Conservation (phyloP, 371 early-diverging fungal genomes). For the Mortierella sp. region DNA sequence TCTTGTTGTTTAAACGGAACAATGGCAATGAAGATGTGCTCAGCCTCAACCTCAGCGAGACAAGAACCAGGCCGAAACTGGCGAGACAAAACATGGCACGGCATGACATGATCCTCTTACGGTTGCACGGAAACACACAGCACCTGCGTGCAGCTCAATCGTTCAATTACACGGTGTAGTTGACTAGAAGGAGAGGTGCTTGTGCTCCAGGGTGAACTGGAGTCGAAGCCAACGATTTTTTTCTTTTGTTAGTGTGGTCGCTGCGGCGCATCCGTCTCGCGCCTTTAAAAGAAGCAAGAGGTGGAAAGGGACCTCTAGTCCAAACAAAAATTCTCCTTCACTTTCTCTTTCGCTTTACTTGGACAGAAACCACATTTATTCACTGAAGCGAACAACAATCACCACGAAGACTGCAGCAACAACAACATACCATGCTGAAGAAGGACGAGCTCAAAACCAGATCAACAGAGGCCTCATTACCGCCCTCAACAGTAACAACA, state of each 20-base stretch:
- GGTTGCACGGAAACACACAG: not conserved
- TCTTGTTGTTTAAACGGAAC: not conserved
- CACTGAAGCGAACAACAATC: not conserved
- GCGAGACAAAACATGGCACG: not conserved
- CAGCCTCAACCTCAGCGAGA: not conserved
- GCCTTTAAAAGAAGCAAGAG: slow-evolving; percentile 8
- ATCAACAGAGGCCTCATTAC: slow-evolving; percentile 46
- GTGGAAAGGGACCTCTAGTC: not conserved
- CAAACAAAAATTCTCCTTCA: not conserved
- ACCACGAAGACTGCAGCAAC: not conserved
- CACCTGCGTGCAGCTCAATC: not conserved
- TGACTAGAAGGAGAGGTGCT: not conserved
- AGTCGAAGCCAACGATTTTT: not conserved
- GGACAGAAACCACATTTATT: not conserved
- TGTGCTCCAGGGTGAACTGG: slow-evolving; percentile 1
- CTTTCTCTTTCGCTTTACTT: not conserved
- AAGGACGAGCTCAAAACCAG: slow-evolving; percentile 53
- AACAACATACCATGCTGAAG: slow-evolving; percentile 34
- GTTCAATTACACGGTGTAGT: not conserved
- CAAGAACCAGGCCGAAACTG: not conserved
- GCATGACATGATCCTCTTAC: not conserved
- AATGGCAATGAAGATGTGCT: not conserved
- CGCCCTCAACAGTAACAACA: not conserved
- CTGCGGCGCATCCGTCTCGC: slow-evolving; percentile 39
- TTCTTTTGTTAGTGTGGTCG: not conserved